phyloP scores from a whole-genome alignment of 768 basidiomycete species.

The Boletus patriciae region DNA sequence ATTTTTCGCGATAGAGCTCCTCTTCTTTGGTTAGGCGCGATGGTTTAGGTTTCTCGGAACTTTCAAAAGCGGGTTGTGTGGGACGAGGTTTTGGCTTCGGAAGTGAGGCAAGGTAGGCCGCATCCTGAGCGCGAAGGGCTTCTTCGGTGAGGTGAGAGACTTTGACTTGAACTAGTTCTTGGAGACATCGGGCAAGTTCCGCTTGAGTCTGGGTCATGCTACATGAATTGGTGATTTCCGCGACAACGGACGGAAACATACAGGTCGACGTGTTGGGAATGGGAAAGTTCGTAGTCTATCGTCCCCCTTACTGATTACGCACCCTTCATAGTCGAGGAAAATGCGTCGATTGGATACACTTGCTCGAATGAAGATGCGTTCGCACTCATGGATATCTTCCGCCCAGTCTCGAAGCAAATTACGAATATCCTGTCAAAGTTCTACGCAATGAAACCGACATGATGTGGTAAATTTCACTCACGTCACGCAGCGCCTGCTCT shows the following conservation, averaged over 20 bases:
- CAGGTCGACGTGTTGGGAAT: constrained; percentile 94
- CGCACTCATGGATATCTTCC: constrained; percentile 82
- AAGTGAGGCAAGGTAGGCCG: constrained; percentile 84
- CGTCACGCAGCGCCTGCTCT: constrained; percentile 88
- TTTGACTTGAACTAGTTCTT: constrained; percentile 84
- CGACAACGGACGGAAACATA: constrained; percentile 37
- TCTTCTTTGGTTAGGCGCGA: constrained; percentile 79
- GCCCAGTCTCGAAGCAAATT: constrained; percentile 80
- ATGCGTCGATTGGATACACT: constrained; percentile 84
- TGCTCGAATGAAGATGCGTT: constrained; percentile 90
- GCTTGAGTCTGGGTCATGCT: constrained; percentile 68
- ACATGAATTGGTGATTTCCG: not conserved
- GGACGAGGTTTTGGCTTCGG: constrained; percentile 72
- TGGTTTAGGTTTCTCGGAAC: constrained; percentile 47
- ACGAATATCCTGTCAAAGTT: constrained; percentile 72
- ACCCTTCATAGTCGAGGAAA: constrained; percentile 87
- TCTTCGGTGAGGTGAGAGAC: constrained; percentile 85
- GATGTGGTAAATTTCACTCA: constrained; percentile 38
- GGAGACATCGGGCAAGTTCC: constrained; percentile 82
- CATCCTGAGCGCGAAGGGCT: constrained; percentile 80
- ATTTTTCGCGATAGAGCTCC: constrained; percentile 73
- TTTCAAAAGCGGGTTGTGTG: constrained; percentile 33
- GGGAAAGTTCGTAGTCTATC: constrained; percentile 86
- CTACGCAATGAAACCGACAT: not conserved
- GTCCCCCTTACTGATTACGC: constrained; percentile 76